phyloP scores from a whole-genome alignment of 257 asterid species.

The Oldenlandia corymbosa region DNA sequence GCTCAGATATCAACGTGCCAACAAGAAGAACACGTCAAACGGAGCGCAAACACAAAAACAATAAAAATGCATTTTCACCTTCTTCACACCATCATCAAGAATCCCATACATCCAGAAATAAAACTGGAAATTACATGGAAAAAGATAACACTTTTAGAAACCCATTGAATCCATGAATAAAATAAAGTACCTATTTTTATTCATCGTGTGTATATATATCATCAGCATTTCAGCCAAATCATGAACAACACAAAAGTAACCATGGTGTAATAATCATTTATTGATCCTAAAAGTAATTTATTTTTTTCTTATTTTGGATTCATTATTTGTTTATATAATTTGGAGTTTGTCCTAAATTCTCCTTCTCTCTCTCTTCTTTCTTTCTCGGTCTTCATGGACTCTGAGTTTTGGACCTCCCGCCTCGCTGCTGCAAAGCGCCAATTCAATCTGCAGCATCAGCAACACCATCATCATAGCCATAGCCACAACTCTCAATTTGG shows the following conservation, averaged over 20 bases:
- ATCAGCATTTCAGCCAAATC: background rate
- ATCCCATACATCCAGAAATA: no score
- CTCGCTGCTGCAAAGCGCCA: constrained; percentile 78
- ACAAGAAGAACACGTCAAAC: constrained; percentile 10
- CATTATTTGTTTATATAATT: no score
- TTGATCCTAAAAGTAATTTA: background rate
- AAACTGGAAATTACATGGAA: no score
- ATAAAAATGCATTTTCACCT: no score
- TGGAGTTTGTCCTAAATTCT: no score
- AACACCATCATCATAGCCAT: constrained; percentile 27
- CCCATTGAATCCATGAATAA: background rate
- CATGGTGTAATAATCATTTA: background rate
- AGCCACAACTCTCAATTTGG: constrained; percentile 50
- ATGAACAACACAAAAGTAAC: background rate
- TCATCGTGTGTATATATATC: no score
- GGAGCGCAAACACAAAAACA: background rate
- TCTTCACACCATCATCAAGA: no score
- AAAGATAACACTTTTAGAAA: background rate
- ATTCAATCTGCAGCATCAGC: constrained; percentile 49
- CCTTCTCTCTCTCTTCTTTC: constrained; percentile 1
- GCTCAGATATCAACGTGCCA: background rate
- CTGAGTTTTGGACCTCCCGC: constrained; percentile 73
- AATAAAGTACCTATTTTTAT: background rate
- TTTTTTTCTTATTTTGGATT: no score
- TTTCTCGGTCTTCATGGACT: constrained; percentile 45